phyloP scores from a whole-genome alignment of 225 moss, liverwort and hornwort genomes.

The Bryum argenteum region DNA sequence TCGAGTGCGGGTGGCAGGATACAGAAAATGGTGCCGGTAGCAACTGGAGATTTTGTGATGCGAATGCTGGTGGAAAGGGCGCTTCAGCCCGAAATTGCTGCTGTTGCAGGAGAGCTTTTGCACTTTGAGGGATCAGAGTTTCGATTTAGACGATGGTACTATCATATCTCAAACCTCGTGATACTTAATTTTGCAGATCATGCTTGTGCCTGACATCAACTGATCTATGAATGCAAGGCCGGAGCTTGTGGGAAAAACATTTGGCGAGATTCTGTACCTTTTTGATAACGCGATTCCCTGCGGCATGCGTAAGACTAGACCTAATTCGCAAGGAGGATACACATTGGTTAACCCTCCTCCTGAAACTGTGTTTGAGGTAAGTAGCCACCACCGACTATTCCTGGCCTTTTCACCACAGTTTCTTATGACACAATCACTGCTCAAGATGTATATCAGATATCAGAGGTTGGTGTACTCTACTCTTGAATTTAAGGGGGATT shows the following conservation, averaged over 20 bases:
- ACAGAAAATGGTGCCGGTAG: conserved; percentile 65
- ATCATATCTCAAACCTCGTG: neutral
- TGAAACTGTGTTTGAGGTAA: conserved; percentile 57
- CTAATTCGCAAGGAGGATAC: conserved; percentile 34
- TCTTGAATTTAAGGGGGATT: too few relatives aligned
- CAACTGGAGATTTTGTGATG: conserved; percentile 60
- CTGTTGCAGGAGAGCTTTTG: conserved; percentile 55
- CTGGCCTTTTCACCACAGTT: too few relatives aligned
- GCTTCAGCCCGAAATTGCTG: conserved; percentile 55
- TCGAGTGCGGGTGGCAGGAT: conserved; percentile 38
- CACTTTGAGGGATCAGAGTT: conserved; percentile 62
- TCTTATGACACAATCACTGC: too few relatives aligned
- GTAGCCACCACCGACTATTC: conserved; percentile 3
- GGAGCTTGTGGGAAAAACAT: conserved; percentile 56
- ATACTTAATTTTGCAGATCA: too few relatives aligned
- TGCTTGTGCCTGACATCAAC: conserved; percentile 14
- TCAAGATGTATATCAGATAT: too few relatives aligned
- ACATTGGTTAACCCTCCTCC: conserved; percentile 51
- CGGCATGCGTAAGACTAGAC: conserved; percentile 50
- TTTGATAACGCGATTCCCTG: conserved; percentile 58
- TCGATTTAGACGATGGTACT: conserved; percentile 54
- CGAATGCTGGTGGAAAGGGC: conserved; percentile 64
- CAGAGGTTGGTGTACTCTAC: too few relatives aligned
- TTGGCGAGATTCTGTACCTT: conserved; percentile 47
- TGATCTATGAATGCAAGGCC: conserved; percentile 43